A percentile compares a stretch with the other conserved stretches of the same genome.
phyloP scores from a whole-genome alignment of 805 yeast species.

The Candida qinlingensis region DNA sequence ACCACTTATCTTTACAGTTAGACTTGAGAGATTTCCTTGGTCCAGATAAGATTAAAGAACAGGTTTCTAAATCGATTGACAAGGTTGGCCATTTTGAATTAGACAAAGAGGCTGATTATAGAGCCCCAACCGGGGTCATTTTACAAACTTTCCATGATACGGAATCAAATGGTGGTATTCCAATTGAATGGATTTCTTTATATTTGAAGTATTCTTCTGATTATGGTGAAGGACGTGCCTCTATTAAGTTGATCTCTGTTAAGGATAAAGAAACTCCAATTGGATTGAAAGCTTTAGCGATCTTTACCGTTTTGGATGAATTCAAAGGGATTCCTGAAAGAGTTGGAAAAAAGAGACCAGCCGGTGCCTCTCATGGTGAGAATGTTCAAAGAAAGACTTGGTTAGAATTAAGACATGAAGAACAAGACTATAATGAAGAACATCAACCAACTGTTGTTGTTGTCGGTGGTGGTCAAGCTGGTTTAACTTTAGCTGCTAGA shows the following conservation, averaged over 20 bases:
- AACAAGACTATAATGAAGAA: conserved; percentile 26
- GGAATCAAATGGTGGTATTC: conserved; percentile 21
- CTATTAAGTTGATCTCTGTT: conserved; percentile 28
- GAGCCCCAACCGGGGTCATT: conserved; percentile 27
- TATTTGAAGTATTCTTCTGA: conserved; percentile 27
- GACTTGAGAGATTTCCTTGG: conserved; percentile 31
- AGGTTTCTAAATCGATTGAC: conserved; percentile 11
- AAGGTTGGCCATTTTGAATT: conserved; percentile 26
- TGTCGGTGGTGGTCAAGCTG: conserved; percentile 46
- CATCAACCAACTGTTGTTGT: conserved; percentile 38
- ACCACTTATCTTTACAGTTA: conserved; percentile 30
- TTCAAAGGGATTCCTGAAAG: conserved; percentile 29
- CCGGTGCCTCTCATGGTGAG: conserved; percentile 36
- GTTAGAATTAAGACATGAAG: conserved; percentile 30
- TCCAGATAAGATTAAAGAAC: conserved; percentile 24
- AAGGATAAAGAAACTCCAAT: conserved; percentile 23
- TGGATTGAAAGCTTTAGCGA: conserved; percentile 29
- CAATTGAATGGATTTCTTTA: conserved; percentile 33
- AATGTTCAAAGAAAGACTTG: conserved; percentile 33
- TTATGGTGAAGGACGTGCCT: conserved; percentile 31
- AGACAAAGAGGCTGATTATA: conserved; percentile 27
- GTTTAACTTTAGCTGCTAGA: conserved; percentile 38
- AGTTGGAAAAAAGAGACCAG: conserved; percentile 28
- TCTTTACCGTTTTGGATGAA: conserved; percentile 32
- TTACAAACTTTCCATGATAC: conserved; percentile 26